Percentiles rank a stretch among this genome's conserved stretches.
Evolutionary conservation across 345 rosid genomes (phyloP).

Genomic region (Cardiospermum halicacabum): DNA sequence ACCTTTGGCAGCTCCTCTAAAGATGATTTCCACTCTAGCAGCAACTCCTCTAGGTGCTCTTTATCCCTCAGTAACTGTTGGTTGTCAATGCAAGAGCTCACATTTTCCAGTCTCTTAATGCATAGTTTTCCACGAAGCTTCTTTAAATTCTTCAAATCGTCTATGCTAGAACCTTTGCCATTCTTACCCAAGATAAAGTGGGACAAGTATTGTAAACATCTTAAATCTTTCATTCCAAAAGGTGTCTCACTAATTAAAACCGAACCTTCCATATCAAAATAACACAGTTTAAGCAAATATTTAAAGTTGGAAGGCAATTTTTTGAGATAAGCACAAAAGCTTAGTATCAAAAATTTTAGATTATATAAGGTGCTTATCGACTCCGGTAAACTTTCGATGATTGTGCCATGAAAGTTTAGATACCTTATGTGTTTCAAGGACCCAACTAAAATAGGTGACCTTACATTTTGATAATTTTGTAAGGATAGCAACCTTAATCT

Average conservation of each 20-base stretch:
- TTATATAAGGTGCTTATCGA: not conserved
- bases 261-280: slow-evolving; percentile 6
- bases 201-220: not conserved
- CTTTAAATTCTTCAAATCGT: not conserved
- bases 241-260: not conserved
- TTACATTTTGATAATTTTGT: not conserved
- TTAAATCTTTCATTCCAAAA: not conserved
- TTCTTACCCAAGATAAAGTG: slow-evolving; percentile 8
- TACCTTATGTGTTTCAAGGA: slow-evolving; percentile 4
- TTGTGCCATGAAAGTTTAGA: not conserved
- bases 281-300: not conserved
- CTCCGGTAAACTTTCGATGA: not conserved
- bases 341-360: slow-evolving; percentile 1
- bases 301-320: slow-evolving; percentile 1
- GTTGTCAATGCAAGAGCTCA: not conserved
- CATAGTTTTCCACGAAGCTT: not conserved
- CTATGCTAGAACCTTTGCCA: not conserved
- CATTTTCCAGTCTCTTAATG: not conserved
- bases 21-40: not conserved
- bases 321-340: not conserved
- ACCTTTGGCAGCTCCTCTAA: not conserved
- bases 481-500: not conserved
- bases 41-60: not conserved
- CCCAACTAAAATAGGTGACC: not conserved
- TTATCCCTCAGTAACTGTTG: not conserved